Evolutionary conservation across 2,329 filamentous ascomycete genomes (phyloP), one percentile per base, ranked within the genome.

Genomic region (Epichloe elymi): DNA sequence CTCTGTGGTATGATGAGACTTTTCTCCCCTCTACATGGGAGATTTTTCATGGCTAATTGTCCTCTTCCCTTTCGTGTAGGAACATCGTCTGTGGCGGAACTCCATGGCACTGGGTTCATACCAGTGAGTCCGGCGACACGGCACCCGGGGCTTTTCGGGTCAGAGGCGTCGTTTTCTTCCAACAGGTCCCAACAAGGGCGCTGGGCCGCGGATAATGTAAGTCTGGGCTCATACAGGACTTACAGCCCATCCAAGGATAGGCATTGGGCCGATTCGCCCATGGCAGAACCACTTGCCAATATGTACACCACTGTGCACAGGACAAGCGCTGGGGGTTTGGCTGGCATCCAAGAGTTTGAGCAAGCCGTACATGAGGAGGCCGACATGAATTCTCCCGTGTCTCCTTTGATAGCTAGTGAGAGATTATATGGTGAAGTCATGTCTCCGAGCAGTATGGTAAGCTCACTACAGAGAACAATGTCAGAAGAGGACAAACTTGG

Each of bases 81-180:
- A 54, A 74, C 69, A 0, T 73, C 73, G 0, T 62, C 65, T 0
- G 67, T 57, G 1, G 62, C 60, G 15, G 76, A 79, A 54, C 67
- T 79, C 3, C 66, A 70, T 17, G 70, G 70, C 51, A 72, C 69
- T 33, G 48, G 47, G 2, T 39, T 51, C 48, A 49, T 43, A 38
- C 38, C 39, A 26, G 4, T 53, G 38, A 48, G 35, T 33, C 5
- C 52, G 48, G 35, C 46, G 35, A 17, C 44, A 10, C n/a, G 50
- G 39, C 40, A 38, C 8, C 35, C 35, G 41, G 26, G 38, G 33
- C 37, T 36, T 36, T 30, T 46, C 45, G 17, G 15, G 41, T 36
- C 48, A 30, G 14, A 56, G 14, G 14, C 37, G 33, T 37, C 36
- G 15, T 20, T 33, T 46, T 43, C 44, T 19, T 47, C 43, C 7